phyloP scores from a whole-genome alignment of 371 early-diverging fungal genomes.

The Apophysomyces variabilis region DNA sequence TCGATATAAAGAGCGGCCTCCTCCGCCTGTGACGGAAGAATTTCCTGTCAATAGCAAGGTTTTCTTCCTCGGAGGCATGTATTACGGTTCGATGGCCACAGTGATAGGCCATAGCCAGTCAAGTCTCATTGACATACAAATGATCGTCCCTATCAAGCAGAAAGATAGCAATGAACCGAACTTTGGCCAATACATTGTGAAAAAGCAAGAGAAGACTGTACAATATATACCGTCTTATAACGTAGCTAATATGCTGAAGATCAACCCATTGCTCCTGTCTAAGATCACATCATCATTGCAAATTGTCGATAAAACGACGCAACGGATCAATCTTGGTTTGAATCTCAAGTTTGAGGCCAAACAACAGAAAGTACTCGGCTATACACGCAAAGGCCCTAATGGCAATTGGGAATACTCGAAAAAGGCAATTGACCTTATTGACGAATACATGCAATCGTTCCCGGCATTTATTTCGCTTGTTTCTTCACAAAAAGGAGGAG shows the following conservation, averaged over 20 bases:
- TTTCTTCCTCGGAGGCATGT: constrained; percentile 67
- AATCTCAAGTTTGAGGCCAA: constrained; percentile 90
- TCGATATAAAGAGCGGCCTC: constrained; percentile 65
- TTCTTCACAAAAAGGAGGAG: constrained; percentile 45
- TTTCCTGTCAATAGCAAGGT: constrained; percentile 70
- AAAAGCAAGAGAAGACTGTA: constrained; percentile 36
- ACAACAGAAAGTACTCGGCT: constrained; percentile 85
- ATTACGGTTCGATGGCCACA: constrained; percentile 79
- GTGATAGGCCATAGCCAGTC: constrained; percentile 65
- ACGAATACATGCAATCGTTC: constrained; percentile 71
- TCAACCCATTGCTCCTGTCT: constrained; percentile 72
- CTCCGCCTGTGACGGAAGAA: constrained; percentile 60
- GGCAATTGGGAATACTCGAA: constrained; percentile 87
- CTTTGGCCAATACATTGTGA: constrained; percentile 61
- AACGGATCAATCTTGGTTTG: constrained; percentile 80
- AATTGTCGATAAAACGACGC: constrained; percentile 60
- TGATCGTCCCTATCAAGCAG: constrained; percentile 42
- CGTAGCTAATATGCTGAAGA: constrained; percentile 66
- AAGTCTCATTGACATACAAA: constrained; percentile 52
- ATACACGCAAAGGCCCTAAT: constrained; percentile 71
- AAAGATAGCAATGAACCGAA: constrained; percentile 50
- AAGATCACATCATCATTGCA: constrained; percentile 83
- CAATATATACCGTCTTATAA: constrained; percentile 69
- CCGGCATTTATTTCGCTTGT: constrained; percentile 75
- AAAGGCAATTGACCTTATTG: constrained; percentile 75